phyloP scores from a whole-genome alignment of 2,329 filamentous ascomycete genomes.

The Hirsutella minnesotensis region DNA sequence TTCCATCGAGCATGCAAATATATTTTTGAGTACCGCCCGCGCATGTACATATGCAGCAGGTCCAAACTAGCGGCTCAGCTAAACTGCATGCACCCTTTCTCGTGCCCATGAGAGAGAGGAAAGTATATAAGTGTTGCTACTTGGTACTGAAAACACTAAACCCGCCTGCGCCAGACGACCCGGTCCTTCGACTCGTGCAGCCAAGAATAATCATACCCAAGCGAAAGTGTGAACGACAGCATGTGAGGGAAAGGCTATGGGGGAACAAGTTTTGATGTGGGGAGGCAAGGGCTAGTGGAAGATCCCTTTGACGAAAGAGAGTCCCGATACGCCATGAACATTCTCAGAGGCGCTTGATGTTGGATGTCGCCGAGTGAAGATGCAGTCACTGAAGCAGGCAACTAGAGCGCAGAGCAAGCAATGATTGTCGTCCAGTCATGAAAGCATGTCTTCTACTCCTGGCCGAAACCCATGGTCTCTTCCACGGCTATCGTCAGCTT shows the following conservation, averaged over 20 bases:
- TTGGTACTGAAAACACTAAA: slow-evolving; percentile 6
- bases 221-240: slow-evolving; percentile 7
- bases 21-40: no score
- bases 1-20: no score
- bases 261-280: neutral
- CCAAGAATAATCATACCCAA: slow-evolving; percentile 18
- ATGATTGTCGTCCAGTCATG: neutral
- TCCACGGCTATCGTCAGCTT: slow-evolving; percentile 97
- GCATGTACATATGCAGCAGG: no score
- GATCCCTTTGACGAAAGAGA: no score
- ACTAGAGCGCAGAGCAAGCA: neutral
- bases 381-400: neutral
- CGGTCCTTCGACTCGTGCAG: slow-evolving; percentile 17
- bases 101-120: neutral
- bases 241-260: neutral
- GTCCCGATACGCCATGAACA: no score
- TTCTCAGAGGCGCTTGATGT: no score
- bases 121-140: neutral
- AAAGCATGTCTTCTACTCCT: slow-evolving; percentile 53
- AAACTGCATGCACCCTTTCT: neutral
- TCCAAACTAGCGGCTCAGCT: neutral
- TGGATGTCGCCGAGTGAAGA: neutral
- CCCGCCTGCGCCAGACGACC: slow-evolving; percentile 20
- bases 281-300: neutral
- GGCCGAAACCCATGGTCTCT: slow-evolving; percentile 96